Evolutionary conservation across 1,284 basidiomycete genomes (phyloP), one percentile per base, ranked within the genome.

Genomic region (Papiliotrema terrestris): DNA sequence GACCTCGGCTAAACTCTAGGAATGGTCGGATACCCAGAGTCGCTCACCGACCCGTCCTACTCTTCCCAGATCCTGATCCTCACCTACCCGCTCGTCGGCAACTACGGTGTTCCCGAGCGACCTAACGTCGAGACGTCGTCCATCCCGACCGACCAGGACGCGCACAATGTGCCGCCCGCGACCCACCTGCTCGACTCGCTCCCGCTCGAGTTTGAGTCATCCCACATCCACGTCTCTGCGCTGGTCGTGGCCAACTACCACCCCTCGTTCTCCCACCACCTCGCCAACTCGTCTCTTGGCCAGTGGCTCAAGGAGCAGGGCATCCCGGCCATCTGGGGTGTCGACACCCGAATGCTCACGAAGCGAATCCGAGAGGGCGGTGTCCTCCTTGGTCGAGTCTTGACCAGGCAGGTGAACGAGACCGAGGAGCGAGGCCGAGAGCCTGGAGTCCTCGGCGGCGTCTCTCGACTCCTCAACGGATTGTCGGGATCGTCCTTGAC

Each of bases 11-110:
- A 42, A 32, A 61, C 45, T 9, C 46, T 39, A 96, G 94, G 94
- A 56, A 96, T 99, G 95, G 93, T 98, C 59, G 96, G 96, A 45
- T 98, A 98, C 78, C 94, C 93, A 57, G 96, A 98, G 74, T 98
- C 96, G 17, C 81, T 98, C 62, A 99, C 96, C 49, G 96, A 98
- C 77, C 96, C 96, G 17, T 98, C 96, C 2, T 99, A 98, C 79
- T 88, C 95, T 76, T 93, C 93, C 49, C 96, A 98, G 78, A 98
- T 99, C 71, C 86, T 99, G 58, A 87, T 98, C 58, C 83, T 98
- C 65, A 98, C 96, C 5, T 98, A 97, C 79, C 96, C 96, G 4
- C 82, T 99, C 66, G 83, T 98, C 65, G 96, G 96, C 54, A 98
- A 98, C 78, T 99, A 99, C 73, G 96, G 96, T 76, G 94, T 98